Evolutionary conservation across 768 basidiomycete species (phyloP).

Genomic region (Chalciporus piperatus): DNA sequence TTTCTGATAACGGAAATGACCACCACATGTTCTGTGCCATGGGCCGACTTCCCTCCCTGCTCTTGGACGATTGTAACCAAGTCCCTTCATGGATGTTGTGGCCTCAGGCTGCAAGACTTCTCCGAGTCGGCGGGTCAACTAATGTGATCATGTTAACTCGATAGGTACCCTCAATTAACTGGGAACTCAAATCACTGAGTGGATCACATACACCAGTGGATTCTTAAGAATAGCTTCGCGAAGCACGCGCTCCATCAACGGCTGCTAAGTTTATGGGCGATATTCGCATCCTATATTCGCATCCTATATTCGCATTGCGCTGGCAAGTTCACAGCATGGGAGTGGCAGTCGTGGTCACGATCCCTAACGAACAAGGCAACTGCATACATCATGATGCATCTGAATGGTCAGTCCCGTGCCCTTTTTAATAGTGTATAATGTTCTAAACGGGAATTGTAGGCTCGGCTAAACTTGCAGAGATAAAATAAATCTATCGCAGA

Average conservation of each 20-base stretch:
- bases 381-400: no score
- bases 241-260: not conserved
- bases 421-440: no score
- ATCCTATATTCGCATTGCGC: no score
- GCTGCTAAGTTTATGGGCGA: not conserved
- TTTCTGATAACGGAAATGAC: conserved; percentile 29
- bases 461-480: no score
- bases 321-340: conserved; percentile 1
- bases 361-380: no score
- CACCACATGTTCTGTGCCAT: conserved; percentile 11
- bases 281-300: no score
- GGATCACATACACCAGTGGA: not conserved
- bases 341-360: no score
- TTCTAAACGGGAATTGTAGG: no score
- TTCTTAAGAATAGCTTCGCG: not conserved
- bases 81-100: not conserved
- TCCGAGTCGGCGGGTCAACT: not conserved
- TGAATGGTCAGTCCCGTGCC: no score
- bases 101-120: not conserved
- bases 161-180: not conserved
- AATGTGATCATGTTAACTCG: not conserved
- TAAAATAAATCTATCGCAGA: no score
- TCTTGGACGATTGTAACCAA: not conserved
- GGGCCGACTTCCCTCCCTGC: not conserved
- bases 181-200: not conserved